phyloP scores from a whole-genome alignment of 495 filamentous ascomycete genomes.

The Penicillium bialowiezense region DNA sequence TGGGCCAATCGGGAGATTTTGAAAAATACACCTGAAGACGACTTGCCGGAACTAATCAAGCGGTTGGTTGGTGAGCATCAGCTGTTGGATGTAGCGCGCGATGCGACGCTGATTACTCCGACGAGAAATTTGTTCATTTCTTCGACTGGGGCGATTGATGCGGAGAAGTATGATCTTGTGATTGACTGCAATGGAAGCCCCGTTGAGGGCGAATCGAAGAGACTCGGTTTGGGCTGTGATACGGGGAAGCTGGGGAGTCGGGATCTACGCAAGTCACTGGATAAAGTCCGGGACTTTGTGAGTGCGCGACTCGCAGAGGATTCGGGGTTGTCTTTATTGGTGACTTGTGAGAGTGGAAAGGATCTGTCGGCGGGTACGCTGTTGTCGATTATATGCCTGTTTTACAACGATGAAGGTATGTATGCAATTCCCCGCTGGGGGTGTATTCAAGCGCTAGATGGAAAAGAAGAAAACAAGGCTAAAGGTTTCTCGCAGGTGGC shows the following conservation, averaged over 20 bases:
- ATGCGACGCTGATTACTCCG: slow-evolving; percentile 34
- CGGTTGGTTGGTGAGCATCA: slow-evolving; percentile 42
- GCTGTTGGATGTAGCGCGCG: slow-evolving; percentile 17
- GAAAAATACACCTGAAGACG: slow-evolving; percentile 56
- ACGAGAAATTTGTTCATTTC: slow-evolving; percentile 42
- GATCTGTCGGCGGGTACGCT: slow-evolving; percentile 65
- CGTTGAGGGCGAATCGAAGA: slow-evolving; percentile 26
- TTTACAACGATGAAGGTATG: slow-evolving; percentile 55
- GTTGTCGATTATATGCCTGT: slow-evolving; percentile 61
- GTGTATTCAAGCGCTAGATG: slow-evolving; percentile 23
- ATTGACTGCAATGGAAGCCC: slow-evolving; percentile 46
- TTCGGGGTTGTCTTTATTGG: slow-evolving; percentile 41
- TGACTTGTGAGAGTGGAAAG: slow-evolving; percentile 61
- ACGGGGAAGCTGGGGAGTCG: slow-evolving; percentile 71
- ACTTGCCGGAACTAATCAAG: slow-evolving; percentile 62
- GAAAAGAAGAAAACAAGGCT: slow-evolving; percentile 16
- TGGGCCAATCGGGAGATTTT: slow-evolving; percentile 64
- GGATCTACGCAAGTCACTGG: slow-evolving; percentile 65
- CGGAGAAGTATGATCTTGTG: slow-evolving; percentile 37
- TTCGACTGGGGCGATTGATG: slow-evolving; percentile 15
- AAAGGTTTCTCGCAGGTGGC: slow-evolving; percentile 25
- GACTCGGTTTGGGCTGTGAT: slow-evolving; percentile 62
- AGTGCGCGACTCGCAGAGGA: slow-evolving; percentile 27
- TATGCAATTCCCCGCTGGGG: background rate
- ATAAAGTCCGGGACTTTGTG: slow-evolving; percentile 48